Conservation (phyloP, 169 alveolate species). For the Eimeria tenella region DNA sequence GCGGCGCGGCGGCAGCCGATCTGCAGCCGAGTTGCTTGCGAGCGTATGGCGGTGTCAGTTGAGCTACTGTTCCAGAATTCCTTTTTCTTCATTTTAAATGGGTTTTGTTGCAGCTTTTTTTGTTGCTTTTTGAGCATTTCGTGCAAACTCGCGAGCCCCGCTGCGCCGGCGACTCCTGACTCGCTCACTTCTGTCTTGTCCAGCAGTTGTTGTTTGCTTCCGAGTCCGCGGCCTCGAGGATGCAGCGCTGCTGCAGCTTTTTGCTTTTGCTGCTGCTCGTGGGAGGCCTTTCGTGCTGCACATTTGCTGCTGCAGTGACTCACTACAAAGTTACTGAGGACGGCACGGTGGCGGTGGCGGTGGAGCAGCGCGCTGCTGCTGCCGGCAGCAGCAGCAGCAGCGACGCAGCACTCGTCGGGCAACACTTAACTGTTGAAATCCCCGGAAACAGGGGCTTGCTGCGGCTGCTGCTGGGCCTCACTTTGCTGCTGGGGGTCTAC, state of each 20-base stretch:
- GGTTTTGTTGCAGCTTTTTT: too few relatives aligned
- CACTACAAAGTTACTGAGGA: constrained; percentile 1
- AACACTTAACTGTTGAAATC: background rate
- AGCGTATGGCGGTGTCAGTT: background rate
- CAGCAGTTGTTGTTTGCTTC: background rate
- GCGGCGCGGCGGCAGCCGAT: background rate
- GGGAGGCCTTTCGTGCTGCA: background rate
- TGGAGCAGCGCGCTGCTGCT: background rate
- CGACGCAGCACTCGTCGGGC: constrained; percentile 16
- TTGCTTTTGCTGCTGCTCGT: constrained; percentile 24
- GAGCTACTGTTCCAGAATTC: background rate
- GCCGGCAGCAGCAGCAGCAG: constrained; percentile 4
- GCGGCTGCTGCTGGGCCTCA: background rate
- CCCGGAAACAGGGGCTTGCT: background rate
- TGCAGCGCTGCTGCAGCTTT: constrained; percentile 2
- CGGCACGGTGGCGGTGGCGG: background rate
- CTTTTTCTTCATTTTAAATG: too few relatives aligned
- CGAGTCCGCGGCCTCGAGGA: constrained; percentile 9
- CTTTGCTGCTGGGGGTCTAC: background rate
- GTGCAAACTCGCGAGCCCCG: too few relatives aligned
- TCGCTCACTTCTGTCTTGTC: background rate
- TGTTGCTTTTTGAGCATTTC: too few relatives aligned
- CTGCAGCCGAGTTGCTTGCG: background rate
- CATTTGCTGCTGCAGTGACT: background rate
- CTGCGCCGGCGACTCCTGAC: too few relatives aligned